These are phyloP conservation scores for Penicillium sp. DNA, from an alignment of 2,329 filamentous ascomycete genomes.

Conservation along the genomic window DNA sequence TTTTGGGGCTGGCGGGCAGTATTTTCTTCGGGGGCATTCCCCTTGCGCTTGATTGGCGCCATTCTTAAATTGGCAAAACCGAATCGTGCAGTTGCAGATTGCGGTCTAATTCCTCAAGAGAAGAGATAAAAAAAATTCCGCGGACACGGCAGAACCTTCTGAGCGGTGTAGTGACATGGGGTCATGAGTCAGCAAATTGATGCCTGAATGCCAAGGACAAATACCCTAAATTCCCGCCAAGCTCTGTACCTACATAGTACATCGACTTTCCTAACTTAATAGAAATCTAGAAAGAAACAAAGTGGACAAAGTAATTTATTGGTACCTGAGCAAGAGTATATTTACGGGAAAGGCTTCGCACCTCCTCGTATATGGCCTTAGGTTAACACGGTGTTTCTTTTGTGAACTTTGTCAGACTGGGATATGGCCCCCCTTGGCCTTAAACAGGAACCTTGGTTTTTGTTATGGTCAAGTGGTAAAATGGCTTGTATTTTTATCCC, in stretches of 20 bases:
- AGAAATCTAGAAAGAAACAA: no score
- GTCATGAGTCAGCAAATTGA: background rate
- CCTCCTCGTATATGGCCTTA: no score
- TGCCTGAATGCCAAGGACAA: background rate
- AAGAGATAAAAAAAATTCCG: conserved; percentile 28
- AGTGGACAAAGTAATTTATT: no score
- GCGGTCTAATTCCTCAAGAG: conserved; percentile 28
- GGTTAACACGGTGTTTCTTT: no score
- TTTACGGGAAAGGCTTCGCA: no score
- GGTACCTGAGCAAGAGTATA: no score
- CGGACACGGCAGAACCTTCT: conserved; percentile 20
- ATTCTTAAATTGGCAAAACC: conserved; percentile 32
- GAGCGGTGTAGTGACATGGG: conserved; percentile 14
- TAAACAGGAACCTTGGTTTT: no score
- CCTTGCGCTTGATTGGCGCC: conserved; percentile 49
- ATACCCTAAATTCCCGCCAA: background rate
- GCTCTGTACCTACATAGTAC: background rate
- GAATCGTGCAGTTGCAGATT: conserved; percentile 26
- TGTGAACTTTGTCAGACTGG: no score
- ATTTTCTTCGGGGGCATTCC: conserved; percentile 38
- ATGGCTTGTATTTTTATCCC: no score
- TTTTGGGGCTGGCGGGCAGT: conserved; percentile 39
- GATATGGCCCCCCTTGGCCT: no score
- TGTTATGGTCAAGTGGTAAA: no score
- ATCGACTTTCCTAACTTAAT: no score